Conservation (phyloP, 148 eudicot species). For the Polygonum aviculare region DNA sequence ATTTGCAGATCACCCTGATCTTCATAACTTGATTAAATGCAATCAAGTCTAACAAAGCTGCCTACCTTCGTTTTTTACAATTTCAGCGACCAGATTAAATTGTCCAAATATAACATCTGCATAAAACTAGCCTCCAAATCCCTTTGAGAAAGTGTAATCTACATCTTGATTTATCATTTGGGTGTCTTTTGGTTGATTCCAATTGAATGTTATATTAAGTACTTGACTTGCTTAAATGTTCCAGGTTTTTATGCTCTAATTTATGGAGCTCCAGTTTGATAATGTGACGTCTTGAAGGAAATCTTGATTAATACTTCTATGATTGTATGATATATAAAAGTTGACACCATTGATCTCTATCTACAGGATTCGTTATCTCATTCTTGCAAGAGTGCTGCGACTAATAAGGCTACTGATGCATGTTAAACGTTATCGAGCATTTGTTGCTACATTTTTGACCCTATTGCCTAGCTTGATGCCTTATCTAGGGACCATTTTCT, state of each 20-base stretch:
- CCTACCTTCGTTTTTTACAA: background rate
- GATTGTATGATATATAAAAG: background rate
- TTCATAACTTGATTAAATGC: background rate
- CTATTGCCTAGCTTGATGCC: slow-evolving; percentile 99
- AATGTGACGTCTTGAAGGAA: background rate
- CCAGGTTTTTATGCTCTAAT: background rate
- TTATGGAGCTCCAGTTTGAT: background rate
- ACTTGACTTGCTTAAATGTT: background rate
- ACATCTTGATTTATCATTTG: background rate
- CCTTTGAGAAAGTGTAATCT: background rate
- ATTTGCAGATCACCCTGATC: background rate
- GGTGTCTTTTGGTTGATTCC: background rate
- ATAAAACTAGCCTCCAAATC: background rate
- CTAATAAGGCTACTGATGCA: slow-evolving; percentile 81
- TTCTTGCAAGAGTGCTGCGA: slow-evolving; percentile 88
- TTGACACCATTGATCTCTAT: slow-evolving; percentile 1
- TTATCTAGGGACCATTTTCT: slow-evolving; percentile 85
- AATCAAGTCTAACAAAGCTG: background rate
- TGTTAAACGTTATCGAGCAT: slow-evolving; percentile 75
- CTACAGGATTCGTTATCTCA: slow-evolving; percentile 96
- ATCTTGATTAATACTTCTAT: background rate
- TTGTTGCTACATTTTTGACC: slow-evolving; percentile 86
- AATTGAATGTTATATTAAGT: background rate
- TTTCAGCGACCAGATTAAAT: background rate
- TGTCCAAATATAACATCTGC: background rate